Conservation (phyloP, 139 green algal genomes). For the Gonium pectorale region DNA sequence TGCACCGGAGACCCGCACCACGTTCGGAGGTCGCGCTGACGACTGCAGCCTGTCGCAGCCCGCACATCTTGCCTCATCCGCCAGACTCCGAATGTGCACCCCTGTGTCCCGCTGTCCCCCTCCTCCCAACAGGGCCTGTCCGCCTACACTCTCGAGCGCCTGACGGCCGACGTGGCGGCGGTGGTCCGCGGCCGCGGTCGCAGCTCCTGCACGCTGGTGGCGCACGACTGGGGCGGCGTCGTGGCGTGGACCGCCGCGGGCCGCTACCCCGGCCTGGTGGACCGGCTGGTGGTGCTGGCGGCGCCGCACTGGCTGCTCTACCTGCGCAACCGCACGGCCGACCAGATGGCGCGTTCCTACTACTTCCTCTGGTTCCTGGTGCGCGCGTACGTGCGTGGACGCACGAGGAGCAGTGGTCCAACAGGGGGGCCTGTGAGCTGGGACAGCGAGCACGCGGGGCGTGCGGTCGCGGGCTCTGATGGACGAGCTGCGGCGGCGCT, state of each 20-base stretch:
- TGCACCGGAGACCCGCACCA: too few species aligned
- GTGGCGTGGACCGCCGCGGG: slow-evolving; percentile 62
- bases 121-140: slow-evolving; percentile 44
- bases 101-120: too few species aligned
- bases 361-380: slow-evolving; percentile 73
- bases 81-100: too few species aligned
- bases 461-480: too few species aligned
- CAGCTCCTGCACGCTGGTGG: slow-evolving; percentile 67
- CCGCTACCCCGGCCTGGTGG: slow-evolving; percentile 45
- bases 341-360: slow-evolving; percentile 44
- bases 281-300: slow-evolving; percentile 48
- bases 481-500: too few species aligned
- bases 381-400: too few species aligned
- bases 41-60: too few species aligned
- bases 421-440: too few species aligned
- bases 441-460: too few species aligned
- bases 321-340: slow-evolving; percentile 33
- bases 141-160: slow-evolving; percentile 57
- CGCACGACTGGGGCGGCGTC: slow-evolving; percentile 75
- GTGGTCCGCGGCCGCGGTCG: slow-evolving; percentile 64
- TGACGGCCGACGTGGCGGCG: slow-evolving; percentile 60
- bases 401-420: too few species aligned
- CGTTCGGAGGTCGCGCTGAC: too few species aligned
- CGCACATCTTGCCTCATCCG: too few species aligned
- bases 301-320: slow-evolving; percentile 45